phyloP scores from a whole-genome alignment of 257 asterid genomes.

The Voacanga thouarsii region DNA sequence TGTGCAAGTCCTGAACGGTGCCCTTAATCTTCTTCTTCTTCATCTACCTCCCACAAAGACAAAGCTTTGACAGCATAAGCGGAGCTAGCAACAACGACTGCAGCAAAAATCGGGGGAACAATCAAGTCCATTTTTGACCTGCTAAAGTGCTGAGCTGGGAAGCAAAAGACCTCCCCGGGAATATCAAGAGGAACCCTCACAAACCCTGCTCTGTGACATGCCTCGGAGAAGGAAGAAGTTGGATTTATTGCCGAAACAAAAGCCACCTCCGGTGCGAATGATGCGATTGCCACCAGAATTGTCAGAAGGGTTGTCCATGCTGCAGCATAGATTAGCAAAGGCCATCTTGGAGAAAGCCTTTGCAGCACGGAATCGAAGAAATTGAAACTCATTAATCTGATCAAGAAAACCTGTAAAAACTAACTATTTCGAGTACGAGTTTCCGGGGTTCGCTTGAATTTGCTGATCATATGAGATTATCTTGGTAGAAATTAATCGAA shows the following conservation, averaged over 20 bases:
- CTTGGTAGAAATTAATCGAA: too few species aligned
- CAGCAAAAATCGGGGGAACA: constrained; percentile 86
- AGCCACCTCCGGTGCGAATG: constrained; percentile 77
- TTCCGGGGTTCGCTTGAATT: too few species aligned
- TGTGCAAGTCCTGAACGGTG: too few species aligned
- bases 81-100: constrained; percentile 55
- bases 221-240: constrained; percentile 37
- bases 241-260: constrained; percentile 67
- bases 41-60: constrained; percentile 70
- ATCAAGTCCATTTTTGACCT: constrained; percentile 54
- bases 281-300: constrained; percentile 60
- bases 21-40: constrained; percentile 22
- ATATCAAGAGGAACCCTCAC: constrained; percentile 68
- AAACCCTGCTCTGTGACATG: constrained; percentile 36
- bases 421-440: neutral
- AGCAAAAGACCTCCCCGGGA: constrained; percentile 61
- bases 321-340: constrained; percentile 57
- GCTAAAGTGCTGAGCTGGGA: constrained; percentile 49
- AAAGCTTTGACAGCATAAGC: constrained; percentile 68
- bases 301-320: constrained; percentile 74
- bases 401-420: neutral
- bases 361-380: constrained; percentile 37
- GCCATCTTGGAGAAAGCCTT: constrained; percentile 45
- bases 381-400: constrained; percentile 35
- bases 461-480: neutral